Conservation (phyloP, 345 rosid genomes). For the Barbarea vulgaris region DNA sequence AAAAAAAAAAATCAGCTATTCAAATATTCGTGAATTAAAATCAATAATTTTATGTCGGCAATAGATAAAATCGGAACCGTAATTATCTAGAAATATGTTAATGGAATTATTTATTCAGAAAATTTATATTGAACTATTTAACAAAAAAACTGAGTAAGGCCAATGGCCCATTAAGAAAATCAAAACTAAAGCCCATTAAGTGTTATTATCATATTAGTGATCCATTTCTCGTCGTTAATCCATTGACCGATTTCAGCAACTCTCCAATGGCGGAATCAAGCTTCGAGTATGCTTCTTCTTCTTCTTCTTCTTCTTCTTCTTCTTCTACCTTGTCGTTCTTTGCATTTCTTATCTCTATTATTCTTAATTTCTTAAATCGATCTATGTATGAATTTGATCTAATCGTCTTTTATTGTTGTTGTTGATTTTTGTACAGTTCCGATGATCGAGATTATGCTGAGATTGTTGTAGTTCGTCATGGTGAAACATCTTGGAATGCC, state of each 20-base stretch:
- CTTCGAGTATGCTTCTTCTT: slow-evolving; percentile 34
- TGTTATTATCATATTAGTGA: background rate
- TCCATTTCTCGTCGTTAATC: background rate
- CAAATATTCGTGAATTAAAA: background rate
- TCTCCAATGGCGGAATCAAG: slow-evolving; percentile 37
- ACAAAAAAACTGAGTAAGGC: background rate
- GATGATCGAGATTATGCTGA: slow-evolving; percentile 47
- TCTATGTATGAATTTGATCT: background rate
- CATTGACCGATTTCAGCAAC: background rate
- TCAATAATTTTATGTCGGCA: background rate
- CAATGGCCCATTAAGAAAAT: background rate
- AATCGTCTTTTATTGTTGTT: background rate
- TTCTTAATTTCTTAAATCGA: background rate
- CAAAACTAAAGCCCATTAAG: background rate
- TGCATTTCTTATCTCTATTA: background rate
- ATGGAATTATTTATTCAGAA: background rate
- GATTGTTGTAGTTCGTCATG: slow-evolving; percentile 78
- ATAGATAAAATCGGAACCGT: background rate
- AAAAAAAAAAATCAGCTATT: background rate
- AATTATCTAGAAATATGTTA: background rate
- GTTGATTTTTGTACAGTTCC: slow-evolving; percentile 35
- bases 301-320: slow-evolving; percentile 19
- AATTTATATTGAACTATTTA: background rate
- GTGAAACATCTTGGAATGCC: slow-evolving; percentile 84
- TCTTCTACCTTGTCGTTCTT: background rate